These are phyloP conservation scores for Arctium lappa DNA, from an alignment of 129 eudicot genomes.

Conservation along the genomic window DNA sequence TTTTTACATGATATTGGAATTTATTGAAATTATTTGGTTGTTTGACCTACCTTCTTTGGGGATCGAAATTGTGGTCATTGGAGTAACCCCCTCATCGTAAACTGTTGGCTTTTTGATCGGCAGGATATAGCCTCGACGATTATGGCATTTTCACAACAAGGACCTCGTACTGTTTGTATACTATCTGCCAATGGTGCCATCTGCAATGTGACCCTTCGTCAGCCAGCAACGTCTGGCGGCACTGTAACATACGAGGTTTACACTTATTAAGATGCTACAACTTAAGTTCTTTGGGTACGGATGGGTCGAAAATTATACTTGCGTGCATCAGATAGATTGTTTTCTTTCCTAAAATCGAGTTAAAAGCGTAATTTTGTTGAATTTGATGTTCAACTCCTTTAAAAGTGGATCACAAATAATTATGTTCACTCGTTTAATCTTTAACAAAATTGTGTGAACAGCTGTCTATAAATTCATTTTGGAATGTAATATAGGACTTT, in stretches of 20 bases:
- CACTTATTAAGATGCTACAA: neutral
- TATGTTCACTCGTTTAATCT: neutral
- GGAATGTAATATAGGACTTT: neutral
- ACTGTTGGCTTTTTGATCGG: constrained; percentile 5
- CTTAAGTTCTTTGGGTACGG: neutral
- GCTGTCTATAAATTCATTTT: neutral
- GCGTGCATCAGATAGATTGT: neutral
- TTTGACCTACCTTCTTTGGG: neutral
- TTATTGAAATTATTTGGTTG: neutral
- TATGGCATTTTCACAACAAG: constrained; percentile 85
- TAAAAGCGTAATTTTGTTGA: neutral
- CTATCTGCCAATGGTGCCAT: constrained; percentile 91
- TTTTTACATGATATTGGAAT: neutral
- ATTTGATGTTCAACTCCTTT: neutral
- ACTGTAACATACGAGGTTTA: constrained; percentile 85
- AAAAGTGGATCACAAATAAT: neutral
- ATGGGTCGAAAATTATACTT: neutral
- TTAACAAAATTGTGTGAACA: no score
- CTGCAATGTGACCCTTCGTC: constrained; percentile 80
- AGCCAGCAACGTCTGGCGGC: constrained; percentile 73
- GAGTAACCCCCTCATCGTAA: neutral
- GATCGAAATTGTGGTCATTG: neutral
- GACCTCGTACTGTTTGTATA: constrained; percentile 90
- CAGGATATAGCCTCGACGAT: constrained; percentile 88
- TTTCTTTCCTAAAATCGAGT: neutral